Percentiles rank a stretch among this genome's conserved stretches.
Evolutionary conservation across 148 eudicot species (phyloP).

Genomic region (Chenopodium album): DNA sequence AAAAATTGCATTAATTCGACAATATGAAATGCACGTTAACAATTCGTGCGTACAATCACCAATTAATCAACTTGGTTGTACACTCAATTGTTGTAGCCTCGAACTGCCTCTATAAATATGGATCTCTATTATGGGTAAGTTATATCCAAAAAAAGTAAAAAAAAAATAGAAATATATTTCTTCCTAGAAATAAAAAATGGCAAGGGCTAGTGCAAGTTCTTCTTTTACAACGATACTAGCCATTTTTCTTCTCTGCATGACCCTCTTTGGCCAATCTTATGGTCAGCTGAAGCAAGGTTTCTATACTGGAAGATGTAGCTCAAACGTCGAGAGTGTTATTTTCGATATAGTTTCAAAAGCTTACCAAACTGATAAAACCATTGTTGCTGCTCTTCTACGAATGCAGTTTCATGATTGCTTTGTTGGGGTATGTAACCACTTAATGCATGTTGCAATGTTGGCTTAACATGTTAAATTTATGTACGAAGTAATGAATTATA

Average conservation of each 20-base stretch:
- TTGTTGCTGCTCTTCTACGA: conserved; percentile 42
- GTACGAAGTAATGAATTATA: too few species aligned
- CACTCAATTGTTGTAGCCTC: not conserved
- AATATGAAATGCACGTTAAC: too few species aligned
- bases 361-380: conserved; percentile 25
- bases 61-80: too few species aligned
- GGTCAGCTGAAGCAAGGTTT: conserved; percentile 29
- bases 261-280: conserved; percentile 19
- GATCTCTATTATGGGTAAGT: not conserved
- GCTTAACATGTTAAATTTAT: not conserved
- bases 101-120: not conserved
- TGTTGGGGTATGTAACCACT: conserved; percentile 11
- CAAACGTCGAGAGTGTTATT: conserved; percentile 33
- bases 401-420: conserved; percentile 50
- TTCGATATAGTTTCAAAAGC: conserved; percentile 11
- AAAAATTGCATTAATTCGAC: too few species aligned
- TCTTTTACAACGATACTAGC: conserved; percentile 6
- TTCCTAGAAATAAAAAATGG: not conserved
- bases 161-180: not conserved
- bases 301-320: conserved; percentile 35
- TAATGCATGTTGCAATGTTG: not conserved
- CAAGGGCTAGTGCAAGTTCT: conserved; percentile 4
- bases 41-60: too few species aligned
- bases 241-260: conserved; percentile 29
- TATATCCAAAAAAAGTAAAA: not conserved